Evolutionary conservation across 2,329 filamentous ascomycete species (phyloP).

Genomic region (Calonectria pseudoturangicola): DNA sequence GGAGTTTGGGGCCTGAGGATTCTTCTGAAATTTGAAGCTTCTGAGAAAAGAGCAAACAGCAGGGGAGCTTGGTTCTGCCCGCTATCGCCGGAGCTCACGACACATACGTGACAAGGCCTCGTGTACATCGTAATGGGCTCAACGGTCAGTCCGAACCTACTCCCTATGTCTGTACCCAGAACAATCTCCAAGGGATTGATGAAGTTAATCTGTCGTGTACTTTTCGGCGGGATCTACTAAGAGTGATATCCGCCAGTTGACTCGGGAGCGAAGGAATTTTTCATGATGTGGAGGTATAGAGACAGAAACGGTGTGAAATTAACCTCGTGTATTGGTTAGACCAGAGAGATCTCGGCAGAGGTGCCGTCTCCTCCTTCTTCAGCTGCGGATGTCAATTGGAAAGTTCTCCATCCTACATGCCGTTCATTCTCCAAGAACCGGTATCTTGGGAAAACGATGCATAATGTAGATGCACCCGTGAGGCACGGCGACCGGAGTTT

Average conservation of each 20-base stretch:
- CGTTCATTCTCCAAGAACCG: neutral
- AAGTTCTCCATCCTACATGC: too few species aligned
- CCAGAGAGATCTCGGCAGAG: too few species aligned
- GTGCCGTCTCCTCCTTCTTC: too few species aligned
- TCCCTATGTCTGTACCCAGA: neutral
- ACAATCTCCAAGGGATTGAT: constrained; percentile 3
- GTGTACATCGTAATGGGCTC: constrained; percentile 4
- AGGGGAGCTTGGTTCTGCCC: neutral
- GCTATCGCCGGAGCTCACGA: neutral
- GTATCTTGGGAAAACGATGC: neutral
- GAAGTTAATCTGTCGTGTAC: constrained; percentile 6
- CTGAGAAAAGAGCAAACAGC: constrained; percentile 11
- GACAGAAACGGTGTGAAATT: too few species aligned
- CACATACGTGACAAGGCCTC: neutral
- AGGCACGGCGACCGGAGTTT: neutral
- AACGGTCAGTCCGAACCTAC: neutral
- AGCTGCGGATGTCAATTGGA: too few species aligned
- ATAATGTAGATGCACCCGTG: neutral
- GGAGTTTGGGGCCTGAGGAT: neutral
- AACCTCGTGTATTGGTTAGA: neutral
- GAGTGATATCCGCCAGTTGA: neutral
- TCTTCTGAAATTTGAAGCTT: too few species aligned
- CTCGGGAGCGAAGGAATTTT: too few species aligned
- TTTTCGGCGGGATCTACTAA: neutral
- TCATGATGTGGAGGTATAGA: neutral